Conservation (phyloP, 768 basidiomycete species). For the Boletus tomentosulus region DNA sequence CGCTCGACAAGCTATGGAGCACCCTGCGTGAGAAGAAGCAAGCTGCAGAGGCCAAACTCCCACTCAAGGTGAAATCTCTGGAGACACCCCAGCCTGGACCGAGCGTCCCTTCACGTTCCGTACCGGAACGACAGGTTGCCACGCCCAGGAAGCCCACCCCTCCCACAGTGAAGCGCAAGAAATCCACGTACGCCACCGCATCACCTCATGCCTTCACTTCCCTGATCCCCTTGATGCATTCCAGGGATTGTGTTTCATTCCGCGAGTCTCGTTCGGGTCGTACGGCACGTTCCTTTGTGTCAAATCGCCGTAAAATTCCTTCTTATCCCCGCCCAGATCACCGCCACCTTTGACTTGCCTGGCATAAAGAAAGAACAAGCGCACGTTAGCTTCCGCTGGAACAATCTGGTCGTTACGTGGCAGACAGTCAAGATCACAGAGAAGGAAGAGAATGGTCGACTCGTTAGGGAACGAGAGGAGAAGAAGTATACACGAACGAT, state of each 20-base stretch:
- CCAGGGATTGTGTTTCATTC: slow-evolving; percentile 52
- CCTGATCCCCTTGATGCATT: slow-evolving; percentile 15
- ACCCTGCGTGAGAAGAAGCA: slow-evolving; percentile 63
- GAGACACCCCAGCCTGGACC: slow-evolving; percentile 33
- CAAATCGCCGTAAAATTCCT: slow-evolving; percentile 12
- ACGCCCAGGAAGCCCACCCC: slow-evolving; percentile 27
- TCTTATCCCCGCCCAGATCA: slow-evolving; percentile 40
- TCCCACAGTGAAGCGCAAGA: slow-evolving; percentile 51
- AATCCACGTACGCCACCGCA: slow-evolving; percentile 55
- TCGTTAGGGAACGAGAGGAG: slow-evolving; percentile 62
- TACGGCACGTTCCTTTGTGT: slow-evolving; percentile 33
- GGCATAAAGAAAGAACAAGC: slow-evolving; percentile 71
- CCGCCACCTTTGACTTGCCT: slow-evolving; percentile 66
- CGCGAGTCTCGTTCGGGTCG: slow-evolving; percentile 69
- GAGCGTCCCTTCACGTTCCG: slow-evolving; percentile 21
- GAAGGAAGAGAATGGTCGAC: slow-evolving; percentile 54
- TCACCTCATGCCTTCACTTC: slow-evolving; percentile 4
- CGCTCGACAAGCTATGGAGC: slow-evolving; percentile 62
- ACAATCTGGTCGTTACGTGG: slow-evolving; percentile 65
- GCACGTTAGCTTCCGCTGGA: slow-evolving; percentile 67
- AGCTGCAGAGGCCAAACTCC: slow-evolving; percentile 60
- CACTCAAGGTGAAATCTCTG: slow-evolving; percentile 67
- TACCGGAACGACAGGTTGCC: slow-evolving; percentile 21
- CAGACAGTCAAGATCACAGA: slow-evolving; percentile 55
- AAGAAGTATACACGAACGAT: slow-evolving; percentile 63